phyloP scores from a whole-genome alignment of 805 yeast species.

The Isabelozyma pseudorhagii region DNA sequence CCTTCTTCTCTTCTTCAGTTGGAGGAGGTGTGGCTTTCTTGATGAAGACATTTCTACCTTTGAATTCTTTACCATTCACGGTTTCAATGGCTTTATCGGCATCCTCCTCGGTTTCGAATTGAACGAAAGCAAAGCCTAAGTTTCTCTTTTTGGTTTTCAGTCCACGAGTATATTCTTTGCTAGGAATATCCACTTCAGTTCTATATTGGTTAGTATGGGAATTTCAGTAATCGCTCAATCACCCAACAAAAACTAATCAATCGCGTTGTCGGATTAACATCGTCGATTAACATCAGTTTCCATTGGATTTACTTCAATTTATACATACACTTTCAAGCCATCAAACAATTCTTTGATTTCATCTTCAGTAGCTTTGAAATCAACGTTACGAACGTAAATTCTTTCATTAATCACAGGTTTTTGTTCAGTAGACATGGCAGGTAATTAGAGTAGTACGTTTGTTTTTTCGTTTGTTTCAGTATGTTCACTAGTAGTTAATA shows the following conservation, averaged over 20 bases:
- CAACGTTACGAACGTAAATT: constrained; percentile 43
- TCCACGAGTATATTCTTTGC: constrained; percentile 32
- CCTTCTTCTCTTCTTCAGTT: constrained; percentile 41
- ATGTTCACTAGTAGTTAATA: neutral
- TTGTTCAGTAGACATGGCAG: constrained; percentile 12
- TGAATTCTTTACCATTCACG: constrained; percentile 41
- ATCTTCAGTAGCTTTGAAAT: constrained; percentile 39
- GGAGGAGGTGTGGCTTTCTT: constrained; percentile 54
- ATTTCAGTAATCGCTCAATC: neutral
- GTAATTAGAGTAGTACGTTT: neutral
- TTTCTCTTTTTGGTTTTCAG: constrained; percentile 39
- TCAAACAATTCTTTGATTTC: constrained; percentile 48
- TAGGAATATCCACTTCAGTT: constrained; percentile 50
- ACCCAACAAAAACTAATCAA: neutral
- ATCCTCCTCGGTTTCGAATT: constrained; percentile 42
- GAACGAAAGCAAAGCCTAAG: constrained; percentile 61
- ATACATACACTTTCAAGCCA: constrained; percentile 40
- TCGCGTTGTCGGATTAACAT: neutral
- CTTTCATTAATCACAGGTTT: constrained; percentile 40
- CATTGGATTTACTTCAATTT: neutral
- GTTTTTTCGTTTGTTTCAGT: constrained; percentile 1
- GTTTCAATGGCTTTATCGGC: constrained; percentile 44
- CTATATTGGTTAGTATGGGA: constrained; percentile 6
- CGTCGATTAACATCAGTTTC: neutral
- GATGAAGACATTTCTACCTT: constrained; percentile 47